Conservation (phyloP, 2,329 filamentous ascomycete genomes). For the Fusarium sp. region DNA sequence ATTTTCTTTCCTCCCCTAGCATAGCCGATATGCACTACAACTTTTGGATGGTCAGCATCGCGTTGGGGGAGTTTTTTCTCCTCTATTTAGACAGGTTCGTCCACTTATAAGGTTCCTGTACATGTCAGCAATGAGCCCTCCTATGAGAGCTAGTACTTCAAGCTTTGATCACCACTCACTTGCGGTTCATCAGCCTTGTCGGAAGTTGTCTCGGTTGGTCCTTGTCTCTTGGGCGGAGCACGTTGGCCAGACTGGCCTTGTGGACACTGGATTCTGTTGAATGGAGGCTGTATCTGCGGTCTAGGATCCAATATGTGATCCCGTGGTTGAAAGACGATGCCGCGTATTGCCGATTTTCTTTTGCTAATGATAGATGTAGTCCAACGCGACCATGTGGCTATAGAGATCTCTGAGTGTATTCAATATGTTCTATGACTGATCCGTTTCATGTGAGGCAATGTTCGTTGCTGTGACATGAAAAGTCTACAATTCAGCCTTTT, state of each 20-base stretch:
- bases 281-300: conserved; percentile 24
- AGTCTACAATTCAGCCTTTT: background rate
- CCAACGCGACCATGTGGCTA: background rate
- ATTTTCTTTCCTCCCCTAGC: background rate
- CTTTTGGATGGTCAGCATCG: conserved; percentile 17
- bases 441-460: background rate
- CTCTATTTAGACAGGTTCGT: conserved; percentile 2
- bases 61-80: background rate
- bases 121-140: conserved; percentile 9
- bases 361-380: background rate
- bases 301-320: conserved; percentile 6
- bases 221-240: background rate
- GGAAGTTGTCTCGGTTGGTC: background rate
- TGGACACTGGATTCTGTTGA: background rate
- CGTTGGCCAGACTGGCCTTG: background rate
- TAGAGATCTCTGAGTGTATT: background rate
- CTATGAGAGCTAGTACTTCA: background rate
- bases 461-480: background rate
- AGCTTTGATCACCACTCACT: conserved; percentile 11
- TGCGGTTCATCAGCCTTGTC: conserved; percentile 20
- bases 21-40: background rate
- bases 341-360: background rate
- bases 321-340: background rate
- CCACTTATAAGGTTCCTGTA: background rate
- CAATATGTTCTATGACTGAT: background rate